phyloP scores from a whole-genome alignment of 495 filamentous ascomycete species.

The Apodospora peruviana region DNA sequence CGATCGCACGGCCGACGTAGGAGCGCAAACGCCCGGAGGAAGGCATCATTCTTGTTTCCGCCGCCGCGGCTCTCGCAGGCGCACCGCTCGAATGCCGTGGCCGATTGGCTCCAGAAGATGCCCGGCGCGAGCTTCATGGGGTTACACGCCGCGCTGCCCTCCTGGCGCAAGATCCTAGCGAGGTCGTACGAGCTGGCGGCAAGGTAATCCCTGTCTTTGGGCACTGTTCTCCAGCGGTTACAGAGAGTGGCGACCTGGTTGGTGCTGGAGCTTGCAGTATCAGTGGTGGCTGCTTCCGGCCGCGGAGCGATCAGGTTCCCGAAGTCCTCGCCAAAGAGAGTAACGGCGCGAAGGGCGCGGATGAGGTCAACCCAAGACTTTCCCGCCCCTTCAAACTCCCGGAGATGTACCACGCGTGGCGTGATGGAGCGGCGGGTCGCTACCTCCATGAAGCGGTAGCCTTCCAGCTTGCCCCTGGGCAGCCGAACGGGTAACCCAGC shows the following conservation, averaged over 20 bases:
- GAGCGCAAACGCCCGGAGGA: neutral
- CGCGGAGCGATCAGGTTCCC: slow-evolving; percentile 1
- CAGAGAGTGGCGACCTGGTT: too few relatives aligned
- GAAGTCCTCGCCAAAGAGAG: slow-evolving; percentile 10
- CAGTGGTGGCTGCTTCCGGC: neutral
- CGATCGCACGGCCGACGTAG: neutral
- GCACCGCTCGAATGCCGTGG: neutral
- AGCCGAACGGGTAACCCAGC: neutral
- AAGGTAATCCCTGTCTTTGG: slow-evolving; percentile 3
- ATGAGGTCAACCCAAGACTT: slow-evolving; percentile 12
- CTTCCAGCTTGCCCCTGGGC: slow-evolving; percentile 5
- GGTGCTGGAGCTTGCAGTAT: too few relatives aligned
- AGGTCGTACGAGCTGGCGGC: slow-evolving; percentile 5
- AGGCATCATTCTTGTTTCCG: neutral
- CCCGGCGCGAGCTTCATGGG: slow-evolving; percentile 4
- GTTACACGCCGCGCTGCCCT: neutral
- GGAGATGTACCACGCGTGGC: neutral
- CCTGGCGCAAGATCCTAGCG: slow-evolving; percentile 1
- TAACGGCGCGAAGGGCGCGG: slow-evolving; percentile 4
- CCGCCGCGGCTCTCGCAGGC: neutral
- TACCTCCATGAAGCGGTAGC: slow-evolving; percentile 7
- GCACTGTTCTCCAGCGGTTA: neutral
- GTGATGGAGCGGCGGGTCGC: slow-evolving; percentile 1
- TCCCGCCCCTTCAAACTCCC: slow-evolving; percentile 1
- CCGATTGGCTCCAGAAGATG: neutral